A percentile compares a stretch with the other conserved stretches of the same genome.
Conservation (phyloP, 148 eudicot species). For the Oxyria digyna region DNA sequence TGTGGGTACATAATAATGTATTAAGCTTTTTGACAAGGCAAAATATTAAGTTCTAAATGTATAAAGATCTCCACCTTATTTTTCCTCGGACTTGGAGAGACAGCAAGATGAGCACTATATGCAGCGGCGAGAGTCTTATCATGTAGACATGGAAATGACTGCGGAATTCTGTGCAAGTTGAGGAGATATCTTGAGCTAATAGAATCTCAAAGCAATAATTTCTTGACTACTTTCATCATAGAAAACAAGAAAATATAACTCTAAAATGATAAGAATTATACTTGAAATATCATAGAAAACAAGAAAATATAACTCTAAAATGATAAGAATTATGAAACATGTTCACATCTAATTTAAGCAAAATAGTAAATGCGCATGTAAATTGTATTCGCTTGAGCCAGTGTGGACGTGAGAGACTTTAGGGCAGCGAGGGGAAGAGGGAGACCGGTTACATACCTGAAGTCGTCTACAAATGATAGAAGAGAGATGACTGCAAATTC, state of each 20-base stretch:
- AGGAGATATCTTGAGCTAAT: not conserved
- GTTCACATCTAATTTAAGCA: not conserved
- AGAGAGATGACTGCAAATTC: constrained; percentile 83
- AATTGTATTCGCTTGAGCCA: not conserved
- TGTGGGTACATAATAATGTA: constrained; percentile 10
- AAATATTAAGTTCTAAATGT: not conserved
- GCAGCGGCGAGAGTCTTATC: constrained; percentile 77
- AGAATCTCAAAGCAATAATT: not conserved
- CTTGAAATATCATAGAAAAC: too few species aligned
- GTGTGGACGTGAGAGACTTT: not conserved
- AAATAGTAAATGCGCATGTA: not conserved
- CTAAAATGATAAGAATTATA: not conserved
- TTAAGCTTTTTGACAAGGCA: constrained; percentile 10
- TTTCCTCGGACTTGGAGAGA: constrained; percentile 36
- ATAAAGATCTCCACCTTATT: constrained; percentile 31
- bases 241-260: not conserved
- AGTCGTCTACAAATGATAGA: constrained; percentile 63
- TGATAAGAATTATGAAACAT: not conserved
- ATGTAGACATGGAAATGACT: constrained; percentile 68
- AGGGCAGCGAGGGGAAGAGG: not conserved
- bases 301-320: not conserved
- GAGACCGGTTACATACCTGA: constrained; percentile 44
- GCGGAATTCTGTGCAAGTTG: constrained; percentile 42
- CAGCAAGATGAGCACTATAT: constrained; percentile 29
- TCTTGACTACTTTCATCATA: not conserved